Evolutionary conservation across 352 stramenopile genomes (phyloP), one percentile per base, ranked within the genome.

Genomic region (Phytophthora fragariaefolia): DNA sequence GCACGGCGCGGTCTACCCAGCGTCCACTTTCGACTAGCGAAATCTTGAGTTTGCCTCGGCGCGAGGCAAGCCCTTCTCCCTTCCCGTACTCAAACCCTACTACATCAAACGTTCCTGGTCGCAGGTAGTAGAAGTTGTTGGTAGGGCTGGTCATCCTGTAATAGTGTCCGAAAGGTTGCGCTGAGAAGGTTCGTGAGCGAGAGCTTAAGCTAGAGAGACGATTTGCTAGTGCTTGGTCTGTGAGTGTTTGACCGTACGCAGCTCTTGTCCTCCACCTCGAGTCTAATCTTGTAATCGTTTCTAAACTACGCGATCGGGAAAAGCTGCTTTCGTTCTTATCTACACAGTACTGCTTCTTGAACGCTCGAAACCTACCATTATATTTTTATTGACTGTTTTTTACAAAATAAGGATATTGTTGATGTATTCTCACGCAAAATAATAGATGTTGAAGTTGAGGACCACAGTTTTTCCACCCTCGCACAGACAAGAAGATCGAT

Each of bases 361-460:
- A n/a, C n/a, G n/a, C n/a, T n/a, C n/a, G n/a, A n/a, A n/a, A 45
- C 28, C 6, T 57, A n/a, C 12, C 43, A 36, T 58, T 24, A 26
- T 54, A 0, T 36, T 48, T 47, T 20, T 32, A n/a, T 58, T 7
- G 22, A 20, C 13, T 45, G 28, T 34, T 36, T 22, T 36, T 59
- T 22, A 13, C 13, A 36, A 32, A 34, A 47, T 59, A 50, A 59
- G 34, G 22, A 48, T 8, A 38, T 59, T 36, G 52, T 22, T 20
- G 34, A 49, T 38, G 23, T 38, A 6, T 49, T 49, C 47, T 36
- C 52, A 46, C 23, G 32, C 17, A 32, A 24, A 26, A 49, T 38
- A 8, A 59, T 48, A 24, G 12, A 36, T 49, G 52, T 18, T 9
- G 30, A 36, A 2, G 52, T 59, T 15, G 52, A 49, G 17, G 40